Evolutionary conservation across 805 yeast genomes (phyloP).

Genomic region (Saccharomycopsis olivae): DNA sequence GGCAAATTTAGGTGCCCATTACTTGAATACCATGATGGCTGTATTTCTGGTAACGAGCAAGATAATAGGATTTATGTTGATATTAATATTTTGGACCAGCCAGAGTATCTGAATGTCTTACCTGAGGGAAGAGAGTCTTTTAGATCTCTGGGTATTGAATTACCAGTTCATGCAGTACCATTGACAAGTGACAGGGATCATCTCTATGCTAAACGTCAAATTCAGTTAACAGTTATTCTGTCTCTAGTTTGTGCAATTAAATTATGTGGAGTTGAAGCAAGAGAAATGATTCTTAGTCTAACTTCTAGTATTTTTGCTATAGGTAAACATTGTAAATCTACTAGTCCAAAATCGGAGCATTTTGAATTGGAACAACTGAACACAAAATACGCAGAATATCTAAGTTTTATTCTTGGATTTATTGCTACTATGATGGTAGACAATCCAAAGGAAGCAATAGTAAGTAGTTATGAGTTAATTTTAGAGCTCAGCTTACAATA

Average conservation of each 20-base stretch:
- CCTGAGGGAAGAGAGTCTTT: not conserved
- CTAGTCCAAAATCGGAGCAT: not conserved
- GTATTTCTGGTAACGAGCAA: not conserved
- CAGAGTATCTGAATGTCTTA: too few species aligned
- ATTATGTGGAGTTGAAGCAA: not conserved
- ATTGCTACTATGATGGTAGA: constrained; percentile 7
- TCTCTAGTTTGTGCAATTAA: constrained; percentile 8
- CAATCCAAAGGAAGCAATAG: constrained; percentile 7
- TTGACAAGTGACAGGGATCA: constrained; percentile 9
- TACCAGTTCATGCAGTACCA: constrained; percentile 14
- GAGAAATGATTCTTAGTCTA: constrained; percentile 5
- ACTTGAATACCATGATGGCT: not conserved
- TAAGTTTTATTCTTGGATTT: constrained; percentile 7
- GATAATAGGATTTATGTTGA: not conserved
- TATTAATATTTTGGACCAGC: too few species aligned
- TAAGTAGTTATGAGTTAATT: constrained; percentile 13
- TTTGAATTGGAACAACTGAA: constrained; percentile 2
- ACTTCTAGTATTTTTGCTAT: constrained; percentile 10
- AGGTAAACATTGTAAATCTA: constrained; percentile 4
- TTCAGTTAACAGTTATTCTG: constrained; percentile 13
- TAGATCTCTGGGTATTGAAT: not conserved
- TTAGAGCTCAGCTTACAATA: constrained; percentile 9
- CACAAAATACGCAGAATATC: constrained; percentile 10
- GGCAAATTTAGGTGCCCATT: not conserved
- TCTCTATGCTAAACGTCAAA: constrained; percentile 15